Evolutionary conservation across 2,329 filamentous ascomycete genomes (phyloP), one percentile per base, ranked within the genome.

Genomic region (Hypoxylon sp.): DNA sequence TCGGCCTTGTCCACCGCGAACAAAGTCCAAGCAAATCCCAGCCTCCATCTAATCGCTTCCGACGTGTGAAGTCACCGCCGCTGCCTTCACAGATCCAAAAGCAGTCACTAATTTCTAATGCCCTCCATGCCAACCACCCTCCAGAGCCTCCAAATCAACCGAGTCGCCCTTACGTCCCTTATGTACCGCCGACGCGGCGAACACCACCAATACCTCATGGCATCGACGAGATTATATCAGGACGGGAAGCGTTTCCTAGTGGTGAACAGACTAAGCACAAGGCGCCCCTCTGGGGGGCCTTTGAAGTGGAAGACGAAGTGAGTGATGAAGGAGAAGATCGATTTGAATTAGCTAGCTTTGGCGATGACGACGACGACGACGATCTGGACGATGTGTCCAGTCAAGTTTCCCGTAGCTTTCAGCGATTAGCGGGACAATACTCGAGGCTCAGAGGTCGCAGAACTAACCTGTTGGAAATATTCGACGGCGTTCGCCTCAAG

Each of bases 401-500:
- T 42, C 29, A 44, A 26, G 26, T 33, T 26, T 19, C 67, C 29
- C 50, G 53, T 63, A 35, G 64, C n/a, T 29, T 72, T 24, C 71
- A 59, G 26, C 69, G 65, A 31, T 44, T 76, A 31, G 58, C 66
- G n/a, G 66, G 74, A 22, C 64, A 69, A 13, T 76, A 70, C 50
- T 50, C 58, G 14, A 72, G 50, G 44, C 67, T 74, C 24, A 67
- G 55, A 63, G 53, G 50, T 26, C 67, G 65, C 26, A 72, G 72
- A 50, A 70, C 70, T 22, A 67, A 59, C 22, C 53, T 75, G 8
- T 69, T 66, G 47, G 67, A 69, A 14, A 57, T 67, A 52, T 72
- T 75, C 57, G 66, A 71, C 17, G 63, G 59, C 17, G 64, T 72
- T n/a, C 70, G 71, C 51, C 59, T 63, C 1, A 73, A 71, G 50